Evolutionary conservation across 106 monocot genomes (phyloP).

Genomic region (Acorus gramineus): DNA sequence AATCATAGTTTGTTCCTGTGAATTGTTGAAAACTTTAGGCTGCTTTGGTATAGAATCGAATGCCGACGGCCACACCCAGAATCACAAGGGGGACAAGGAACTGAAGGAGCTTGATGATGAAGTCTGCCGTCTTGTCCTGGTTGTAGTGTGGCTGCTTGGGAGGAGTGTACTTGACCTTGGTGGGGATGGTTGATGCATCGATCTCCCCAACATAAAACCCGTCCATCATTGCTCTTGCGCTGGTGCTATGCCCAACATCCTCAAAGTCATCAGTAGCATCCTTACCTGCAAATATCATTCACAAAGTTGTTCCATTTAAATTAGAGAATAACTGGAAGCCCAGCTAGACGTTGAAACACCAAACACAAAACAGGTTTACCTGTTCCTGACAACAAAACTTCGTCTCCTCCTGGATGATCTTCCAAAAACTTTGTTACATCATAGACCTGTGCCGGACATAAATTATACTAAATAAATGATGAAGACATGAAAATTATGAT

Average conservation of each 20-base stretch:
- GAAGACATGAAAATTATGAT: too few species aligned
- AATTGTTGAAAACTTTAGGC: not conserved
- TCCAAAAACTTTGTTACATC: constrained; percentile 31
- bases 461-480: too few species aligned
- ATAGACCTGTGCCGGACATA: constrained; percentile 11
- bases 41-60: not conserved
- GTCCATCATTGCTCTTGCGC: not conserved
- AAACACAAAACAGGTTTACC: not conserved
- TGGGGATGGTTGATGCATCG: not conserved
- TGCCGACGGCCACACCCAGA: not conserved
- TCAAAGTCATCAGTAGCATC: constrained; percentile 1
- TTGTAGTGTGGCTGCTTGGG: constrained; percentile 3
- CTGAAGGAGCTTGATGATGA: not conserved
- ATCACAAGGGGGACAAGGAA: not conserved
- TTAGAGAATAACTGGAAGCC: too few species aligned
- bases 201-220: not conserved
- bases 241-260: not conserved
- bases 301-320: too few species aligned
- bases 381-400: constrained; percentile 30
- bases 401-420: constrained; percentile 30
- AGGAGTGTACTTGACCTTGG: not conserved
- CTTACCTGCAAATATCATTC: not conserved
- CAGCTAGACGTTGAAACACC: too few species aligned
- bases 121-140: not conserved
- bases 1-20: too few species aligned